phyloP scores from a whole-genome alignment of 495 filamentous ascomycete species.

The Aspergillus campestris region DNA sequence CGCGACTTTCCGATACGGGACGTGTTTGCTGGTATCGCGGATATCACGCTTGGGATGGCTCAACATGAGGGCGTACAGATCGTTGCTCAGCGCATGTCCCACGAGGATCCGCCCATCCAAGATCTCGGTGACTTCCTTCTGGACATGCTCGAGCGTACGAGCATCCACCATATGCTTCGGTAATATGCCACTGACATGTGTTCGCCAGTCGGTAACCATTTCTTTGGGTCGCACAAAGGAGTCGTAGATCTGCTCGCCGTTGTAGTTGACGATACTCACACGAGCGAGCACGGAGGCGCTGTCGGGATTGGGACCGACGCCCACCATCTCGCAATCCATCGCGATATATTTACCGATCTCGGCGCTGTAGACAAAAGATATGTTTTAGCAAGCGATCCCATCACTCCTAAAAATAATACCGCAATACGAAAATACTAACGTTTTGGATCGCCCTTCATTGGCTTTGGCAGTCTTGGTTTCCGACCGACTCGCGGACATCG shows the following conservation, averaged over 20 bases:
- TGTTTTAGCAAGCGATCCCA: background rate
- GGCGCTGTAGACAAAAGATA: constrained; percentile 15
- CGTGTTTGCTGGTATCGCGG: constrained; percentile 74
- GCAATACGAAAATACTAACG: constrained; percentile 20
- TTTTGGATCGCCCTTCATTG: constrained; percentile 44
- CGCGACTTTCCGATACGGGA: constrained; percentile 62
- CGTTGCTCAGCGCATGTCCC: constrained; percentile 85
- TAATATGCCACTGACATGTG: constrained; percentile 70
- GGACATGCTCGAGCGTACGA: constrained; percentile 63
- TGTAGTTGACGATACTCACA: constrained; percentile 84
- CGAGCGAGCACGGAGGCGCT: constrained; percentile 67
- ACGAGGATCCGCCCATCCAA: constrained; percentile 68
- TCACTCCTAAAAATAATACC: background rate
- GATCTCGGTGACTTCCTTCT: constrained; percentile 61
- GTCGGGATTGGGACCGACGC: constrained; percentile 61
- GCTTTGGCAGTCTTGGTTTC: constrained; percentile 22
- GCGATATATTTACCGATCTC: constrained; percentile 80
- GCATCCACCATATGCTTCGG: constrained; percentile 61
- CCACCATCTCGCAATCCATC: constrained; percentile 98
- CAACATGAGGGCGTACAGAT: constrained; percentile 67
- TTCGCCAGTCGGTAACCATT: constrained; percentile 80
- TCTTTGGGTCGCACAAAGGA: constrained; percentile 75
- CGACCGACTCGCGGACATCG: constrained; percentile 10
- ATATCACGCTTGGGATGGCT: constrained; percentile 68
- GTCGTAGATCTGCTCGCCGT: constrained; percentile 84